Percentiles rank a stretch among this genome's conserved stretches.
Conservation (phyloP, 169 alveolate genomes). For the Babesia bovis region DNA sequence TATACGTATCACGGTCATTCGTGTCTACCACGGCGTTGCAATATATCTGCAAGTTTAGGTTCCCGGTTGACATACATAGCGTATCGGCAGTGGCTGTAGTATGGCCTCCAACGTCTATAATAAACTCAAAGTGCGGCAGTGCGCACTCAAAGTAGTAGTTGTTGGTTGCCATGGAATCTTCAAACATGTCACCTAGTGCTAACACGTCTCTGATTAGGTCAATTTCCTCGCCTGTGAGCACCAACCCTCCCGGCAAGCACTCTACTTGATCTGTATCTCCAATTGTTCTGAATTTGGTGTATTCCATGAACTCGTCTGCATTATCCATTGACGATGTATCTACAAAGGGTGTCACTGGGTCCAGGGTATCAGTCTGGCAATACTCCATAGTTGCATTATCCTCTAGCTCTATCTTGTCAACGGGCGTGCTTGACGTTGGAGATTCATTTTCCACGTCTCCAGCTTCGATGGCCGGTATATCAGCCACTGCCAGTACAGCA, state of each 20-base stretch:
- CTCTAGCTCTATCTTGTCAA: not conserved
- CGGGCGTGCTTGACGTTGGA: not conserved
- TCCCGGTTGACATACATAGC: constrained; percentile 30
- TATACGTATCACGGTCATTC: constrained; percentile 57
- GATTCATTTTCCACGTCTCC: not conserved
- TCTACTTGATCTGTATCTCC: constrained; percentile 50
- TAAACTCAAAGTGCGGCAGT: constrained; percentile 54
- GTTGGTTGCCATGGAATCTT: constrained; percentile 52
- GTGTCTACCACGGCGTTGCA: constrained; percentile 51
- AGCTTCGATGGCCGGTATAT: not conserved
- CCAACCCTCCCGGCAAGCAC: constrained; percentile 75
- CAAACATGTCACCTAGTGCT: constrained; percentile 47
- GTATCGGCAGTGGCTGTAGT: not conserved
- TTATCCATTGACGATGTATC: not conserved
- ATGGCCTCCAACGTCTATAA: constrained; percentile 8
- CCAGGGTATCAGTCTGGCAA: not conserved
- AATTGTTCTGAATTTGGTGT: not conserved
- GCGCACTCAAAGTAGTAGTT: constrained; percentile 57
- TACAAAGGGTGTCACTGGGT: not conserved
- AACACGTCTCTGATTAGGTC: constrained; percentile 66
- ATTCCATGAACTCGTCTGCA: not conserved
- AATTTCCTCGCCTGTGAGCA: constrained; percentile 73
- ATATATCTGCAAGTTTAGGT: constrained; percentile 40
- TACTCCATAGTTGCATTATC: not conserved
- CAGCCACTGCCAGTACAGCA: constrained; percentile 17